Percentiles rank a stretch among this genome's conserved stretches.
Conservation (phyloP, 345 rosid genomes). For the Hibiscus trionum region DNA sequence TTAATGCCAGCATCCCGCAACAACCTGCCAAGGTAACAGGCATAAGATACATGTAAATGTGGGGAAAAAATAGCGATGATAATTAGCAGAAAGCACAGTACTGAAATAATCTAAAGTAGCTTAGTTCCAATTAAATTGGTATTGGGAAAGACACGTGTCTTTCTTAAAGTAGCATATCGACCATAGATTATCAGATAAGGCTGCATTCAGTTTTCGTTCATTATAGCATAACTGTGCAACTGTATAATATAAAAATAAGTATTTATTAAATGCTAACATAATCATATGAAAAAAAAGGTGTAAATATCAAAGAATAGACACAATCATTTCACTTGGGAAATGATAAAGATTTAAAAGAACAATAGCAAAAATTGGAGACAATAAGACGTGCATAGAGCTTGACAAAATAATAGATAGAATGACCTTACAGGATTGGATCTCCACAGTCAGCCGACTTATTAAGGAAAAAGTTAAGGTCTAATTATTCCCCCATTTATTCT, state of each 20-base stretch:
- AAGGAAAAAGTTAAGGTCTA: neutral
- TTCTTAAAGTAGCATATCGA: neutral
- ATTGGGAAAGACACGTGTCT: neutral
- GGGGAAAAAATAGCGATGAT: neutral
- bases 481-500: neutral
- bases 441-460: neutral
- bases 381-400: neutral
- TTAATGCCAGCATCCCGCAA: conserved; percentile 76
- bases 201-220: neutral
- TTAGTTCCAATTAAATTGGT: neutral
- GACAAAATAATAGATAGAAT: neutral
- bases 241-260: neutral
- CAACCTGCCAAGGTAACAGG: conserved; percentile 39
- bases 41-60: neutral
- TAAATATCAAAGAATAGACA: neutral
- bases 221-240: neutral
- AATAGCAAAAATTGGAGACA: neutral
- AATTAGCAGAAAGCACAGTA: neutral
- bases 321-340: neutral
- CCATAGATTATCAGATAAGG: neutral
- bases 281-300: neutral
- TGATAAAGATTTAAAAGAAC: neutral
- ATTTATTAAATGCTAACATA: neutral
- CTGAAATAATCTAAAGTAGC: neutral
- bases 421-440: neutral